Evolutionary conservation across 2,329 filamentous ascomycete species (phyloP), one percentile per base, ranked within the genome.

Genomic region (Metarhizium sp.): DNA sequence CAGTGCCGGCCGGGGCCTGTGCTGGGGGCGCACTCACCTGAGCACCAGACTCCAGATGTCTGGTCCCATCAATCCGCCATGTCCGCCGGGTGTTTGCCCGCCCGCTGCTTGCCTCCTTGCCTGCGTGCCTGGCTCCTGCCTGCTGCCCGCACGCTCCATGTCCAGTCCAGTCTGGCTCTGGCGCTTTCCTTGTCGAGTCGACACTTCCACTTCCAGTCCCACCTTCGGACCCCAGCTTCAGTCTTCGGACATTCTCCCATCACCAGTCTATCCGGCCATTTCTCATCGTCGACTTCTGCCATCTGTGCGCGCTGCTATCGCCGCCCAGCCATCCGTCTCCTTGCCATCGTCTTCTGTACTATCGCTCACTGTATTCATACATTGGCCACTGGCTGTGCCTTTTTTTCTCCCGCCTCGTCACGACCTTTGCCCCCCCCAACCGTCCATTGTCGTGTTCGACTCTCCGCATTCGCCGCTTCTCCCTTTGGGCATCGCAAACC

Each of bases 321-420:
- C 52, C 48, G 52, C 43, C 47, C 55, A 51, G 47, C 30, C 46
- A 46, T n/a, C 30, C 38, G 46, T 50, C 40, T 40, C 25, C 20
- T 47, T 50, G n/a, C 36, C 49, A 20, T 51, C 52, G 8, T 16
- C 18, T 34, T 56, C 16, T 52, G 49, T 57, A 52, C 43, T 49
- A 52, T 43, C 32, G 47, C 53, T 51, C 40, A 36, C 45, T 52
- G 49, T 54, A 55, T 55, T 40, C 52, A 54, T 50, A 57, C 52
- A 46, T 20, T 45, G 32, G 40, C 47, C 51, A 20, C 52, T 29
- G 42, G 25, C 42, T 48, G 48, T 34, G 40, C 51, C 49, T 32
- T 16, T 40, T 48, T 25, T n/a, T 30, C 20, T 50, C 45, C 51
- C 46, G 45, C 51, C 18, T 50, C 54, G 32, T 36, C 40, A 49